Percentiles rank a stretch among this genome's conserved stretches.
phyloP scores from a whole-genome alignment of 805 yeast species.

The Isabelozyma rhagii region DNA sequence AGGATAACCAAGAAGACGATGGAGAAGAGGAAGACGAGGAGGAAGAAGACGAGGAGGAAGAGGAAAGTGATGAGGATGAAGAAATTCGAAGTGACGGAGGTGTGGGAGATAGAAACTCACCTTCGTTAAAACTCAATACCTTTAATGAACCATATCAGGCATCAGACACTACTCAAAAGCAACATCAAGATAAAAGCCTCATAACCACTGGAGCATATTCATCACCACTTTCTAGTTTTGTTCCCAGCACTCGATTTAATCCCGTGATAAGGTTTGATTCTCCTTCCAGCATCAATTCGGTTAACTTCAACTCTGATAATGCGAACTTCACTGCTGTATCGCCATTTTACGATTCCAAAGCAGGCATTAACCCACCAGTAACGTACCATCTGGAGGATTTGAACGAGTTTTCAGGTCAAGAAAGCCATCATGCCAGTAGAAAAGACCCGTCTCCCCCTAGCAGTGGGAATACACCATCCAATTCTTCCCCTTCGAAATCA shows the following conservation, averaged over 20 bases:
- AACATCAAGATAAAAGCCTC: conserved; percentile 12
- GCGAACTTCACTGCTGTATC: background rate
- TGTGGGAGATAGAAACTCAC: conserved; percentile 8
- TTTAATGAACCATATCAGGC: conserved; percentile 13
- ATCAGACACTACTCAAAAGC: conserved; percentile 3
- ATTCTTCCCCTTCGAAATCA: conserved; percentile 2
- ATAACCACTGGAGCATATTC: conserved; percentile 7
- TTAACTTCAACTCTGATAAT: background rate
- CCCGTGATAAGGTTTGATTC: conserved; percentile 12
- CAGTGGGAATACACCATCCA: background rate
- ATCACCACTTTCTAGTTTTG: conserved; percentile 10
- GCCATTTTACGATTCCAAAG: background rate
- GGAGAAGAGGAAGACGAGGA: conserved; percentile 5
- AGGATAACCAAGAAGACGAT: conserved; percentile 5
- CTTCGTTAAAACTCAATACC: conserved; percentile 27
- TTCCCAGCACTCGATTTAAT: conserved; percentile 2
- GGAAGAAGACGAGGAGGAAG: conserved; percentile 12
- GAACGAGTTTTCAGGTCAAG: background rate
- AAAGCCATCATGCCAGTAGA: background rate
- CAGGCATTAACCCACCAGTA: background rate
- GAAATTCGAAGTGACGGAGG: conserved; percentile 10
- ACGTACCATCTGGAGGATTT: background rate
- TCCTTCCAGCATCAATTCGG: conserved; percentile 4
- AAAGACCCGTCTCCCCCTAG: background rate
- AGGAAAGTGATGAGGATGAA: conserved; percentile 40